phyloP scores from a whole-genome alignment of 768 basidiomycete species.

The Lactifluus volemus region DNA sequence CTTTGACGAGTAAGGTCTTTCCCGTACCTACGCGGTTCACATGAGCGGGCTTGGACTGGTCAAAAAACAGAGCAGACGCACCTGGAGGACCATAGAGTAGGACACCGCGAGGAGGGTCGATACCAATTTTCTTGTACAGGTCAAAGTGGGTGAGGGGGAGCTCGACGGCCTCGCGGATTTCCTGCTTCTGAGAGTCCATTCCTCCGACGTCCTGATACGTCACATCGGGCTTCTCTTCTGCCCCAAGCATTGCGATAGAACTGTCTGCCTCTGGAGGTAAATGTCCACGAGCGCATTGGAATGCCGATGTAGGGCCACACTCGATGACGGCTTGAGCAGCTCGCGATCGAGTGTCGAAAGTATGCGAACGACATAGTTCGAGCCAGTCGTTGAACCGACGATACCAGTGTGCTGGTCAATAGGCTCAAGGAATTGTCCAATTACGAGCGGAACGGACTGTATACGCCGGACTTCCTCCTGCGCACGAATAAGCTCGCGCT shows the following conservation, averaged over 20 bases:
- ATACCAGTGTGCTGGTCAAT: slow-evolving; percentile 97
- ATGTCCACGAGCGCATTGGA: slow-evolving; percentile 98
- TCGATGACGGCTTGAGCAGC: slow-evolving; percentile 92
- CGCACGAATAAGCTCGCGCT: slow-evolving; percentile 94
- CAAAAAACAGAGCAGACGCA: slow-evolving; percentile 23
- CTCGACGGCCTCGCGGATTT: slow-evolving; percentile 97
- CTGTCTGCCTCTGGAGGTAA: slow-evolving; percentile 98
- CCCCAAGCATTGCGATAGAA: slow-evolving; percentile 88
- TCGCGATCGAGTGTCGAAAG: slow-evolving; percentile 95
- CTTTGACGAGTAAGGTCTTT: slow-evolving; percentile 98
- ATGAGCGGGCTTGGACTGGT: neutral
- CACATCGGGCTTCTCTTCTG: slow-evolving; percentile 93
- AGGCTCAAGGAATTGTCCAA: slow-evolving; percentile 98
- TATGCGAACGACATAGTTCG: slow-evolving; percentile 97
- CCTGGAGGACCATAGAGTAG: slow-evolving; percentile 96
- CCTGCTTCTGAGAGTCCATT: slow-evolving; percentile 96
- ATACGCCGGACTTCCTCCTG: slow-evolving; percentile 99
- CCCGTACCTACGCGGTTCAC: slow-evolving; percentile 63
- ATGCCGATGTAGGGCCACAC: slow-evolving; percentile 97
- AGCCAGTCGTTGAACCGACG: slow-evolving; percentile 95
- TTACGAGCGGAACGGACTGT: slow-evolving; percentile 96
- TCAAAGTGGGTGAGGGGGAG: slow-evolving; percentile 95
- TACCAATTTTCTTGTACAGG: slow-evolving; percentile 98
- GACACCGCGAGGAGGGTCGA: slow-evolving; percentile 97
- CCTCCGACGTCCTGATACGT: slow-evolving; percentile 92